phyloP scores from a whole-genome alignment of 192 early-diverging fungal genomes.

The Mortierella alpina region DNA sequence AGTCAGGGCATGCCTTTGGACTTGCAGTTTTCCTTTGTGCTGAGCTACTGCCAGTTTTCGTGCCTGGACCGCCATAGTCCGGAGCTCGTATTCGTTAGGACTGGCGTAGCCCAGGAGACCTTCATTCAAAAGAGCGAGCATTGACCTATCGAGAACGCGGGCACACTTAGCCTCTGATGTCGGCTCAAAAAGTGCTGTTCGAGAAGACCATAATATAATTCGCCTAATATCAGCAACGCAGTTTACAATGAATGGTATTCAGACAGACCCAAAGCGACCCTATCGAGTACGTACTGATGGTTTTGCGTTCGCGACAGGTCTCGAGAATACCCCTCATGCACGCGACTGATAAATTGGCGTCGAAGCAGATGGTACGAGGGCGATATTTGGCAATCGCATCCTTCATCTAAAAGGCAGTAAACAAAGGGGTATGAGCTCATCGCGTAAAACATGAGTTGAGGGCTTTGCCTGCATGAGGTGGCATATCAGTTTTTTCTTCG shows the following conservation, averaged over 20 bases:
- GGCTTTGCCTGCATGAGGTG: too few relatives aligned
- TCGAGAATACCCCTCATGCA: conserved; percentile 60
- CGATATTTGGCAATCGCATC: conserved; percentile 35
- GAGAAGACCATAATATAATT: neutral
- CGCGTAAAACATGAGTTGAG: neutral
- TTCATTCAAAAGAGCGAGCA: conserved; percentile 11
- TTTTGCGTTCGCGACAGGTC: conserved; percentile 42
- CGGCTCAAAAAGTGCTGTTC: conserved; percentile 84
- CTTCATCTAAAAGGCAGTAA: conserved; percentile 40
- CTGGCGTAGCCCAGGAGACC: conserved; percentile 67
- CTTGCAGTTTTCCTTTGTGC: neutral
- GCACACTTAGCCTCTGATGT: conserved; percentile 88
- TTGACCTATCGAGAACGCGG: conserved; percentile 54
- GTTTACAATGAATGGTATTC: neutral
- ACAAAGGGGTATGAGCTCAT: neutral
- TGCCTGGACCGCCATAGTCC: conserved; percentile 61
- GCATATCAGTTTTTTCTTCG: neutral
- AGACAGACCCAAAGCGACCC: too few relatives aligned
- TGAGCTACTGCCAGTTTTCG: conserved; percentile 12
- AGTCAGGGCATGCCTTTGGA: too few relatives aligned
- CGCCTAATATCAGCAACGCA: neutral
- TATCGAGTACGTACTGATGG: conserved; percentile 55
- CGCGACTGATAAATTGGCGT: conserved; percentile 74
- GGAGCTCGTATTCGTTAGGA: conserved; percentile 81
- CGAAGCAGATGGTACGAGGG: conserved; percentile 72